These are phyloP conservation scores for Boletus rubroflammeus DNA, from an alignment of 768 basidiomycete species.

Conservation along the genomic window DNA sequence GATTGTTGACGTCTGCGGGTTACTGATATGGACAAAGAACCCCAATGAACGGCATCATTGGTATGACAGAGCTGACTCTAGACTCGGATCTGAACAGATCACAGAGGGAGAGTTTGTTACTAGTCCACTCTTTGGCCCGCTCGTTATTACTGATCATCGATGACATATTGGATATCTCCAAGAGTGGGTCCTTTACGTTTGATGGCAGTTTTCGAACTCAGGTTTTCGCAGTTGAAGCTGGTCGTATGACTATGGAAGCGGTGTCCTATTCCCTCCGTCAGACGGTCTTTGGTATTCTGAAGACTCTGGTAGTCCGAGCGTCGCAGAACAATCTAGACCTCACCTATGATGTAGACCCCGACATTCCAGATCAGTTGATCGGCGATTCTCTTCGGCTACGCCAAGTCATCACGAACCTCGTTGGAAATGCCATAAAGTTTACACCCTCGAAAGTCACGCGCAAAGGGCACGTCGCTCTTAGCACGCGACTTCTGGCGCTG, in stretches of 20 bases:
- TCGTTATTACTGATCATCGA: conserved; percentile 95
- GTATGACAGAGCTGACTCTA: conserved; percentile 98
- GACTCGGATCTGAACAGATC: conserved; percentile 93
- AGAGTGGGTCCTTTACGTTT: conserved; percentile 66
- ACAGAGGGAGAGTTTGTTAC: conserved; percentile 91
- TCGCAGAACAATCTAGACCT: conserved; percentile 95
- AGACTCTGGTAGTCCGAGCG: conserved; percentile 96
- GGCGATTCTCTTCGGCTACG: conserved; percentile 93
- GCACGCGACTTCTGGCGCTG: conserved; percentile 71
- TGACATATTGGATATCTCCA: conserved; percentile 98
- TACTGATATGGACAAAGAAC: conserved; percentile 53
- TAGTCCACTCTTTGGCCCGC: conserved; percentile 92
- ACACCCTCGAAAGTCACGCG: conserved; percentile 74
- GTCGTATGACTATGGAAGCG: conserved; percentile 99
- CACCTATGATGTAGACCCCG: conserved; percentile 92
- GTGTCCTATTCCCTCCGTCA: conserved; percentile 98
- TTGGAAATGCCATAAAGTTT: conserved; percentile 97
- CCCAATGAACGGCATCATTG: conserved; percentile 99
- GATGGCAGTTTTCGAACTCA: neutral
- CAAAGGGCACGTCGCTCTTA: conserved; percentile 89
- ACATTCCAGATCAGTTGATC: conserved; percentile 94
- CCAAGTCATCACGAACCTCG: conserved; percentile 93
- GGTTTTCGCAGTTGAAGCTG: conserved; percentile 77
- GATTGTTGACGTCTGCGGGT: neutral
- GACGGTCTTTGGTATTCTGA: conserved; percentile 95